Conservation (phyloP, 495 filamentous ascomycete species). For the Xeromyces bisporus region DNA sequence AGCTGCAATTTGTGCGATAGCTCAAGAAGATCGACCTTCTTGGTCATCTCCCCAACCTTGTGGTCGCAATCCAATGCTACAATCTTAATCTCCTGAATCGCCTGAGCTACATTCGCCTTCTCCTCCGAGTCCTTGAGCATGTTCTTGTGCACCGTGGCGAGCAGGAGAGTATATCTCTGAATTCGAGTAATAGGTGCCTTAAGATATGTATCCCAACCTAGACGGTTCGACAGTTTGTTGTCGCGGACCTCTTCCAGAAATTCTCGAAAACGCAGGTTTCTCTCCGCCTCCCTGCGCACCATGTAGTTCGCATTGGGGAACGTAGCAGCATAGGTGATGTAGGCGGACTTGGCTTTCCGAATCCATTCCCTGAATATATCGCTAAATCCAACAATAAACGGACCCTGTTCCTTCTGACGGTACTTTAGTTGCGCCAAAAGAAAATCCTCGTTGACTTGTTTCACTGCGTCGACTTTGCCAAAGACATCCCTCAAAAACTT, state of each 20-base stretch:
- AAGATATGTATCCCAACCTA: constrained; percentile 88
- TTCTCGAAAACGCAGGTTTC: constrained; percentile 70
- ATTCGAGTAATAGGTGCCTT: constrained; percentile 87
- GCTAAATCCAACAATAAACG: constrained; percentile 84
- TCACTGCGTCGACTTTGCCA: constrained; percentile 75
- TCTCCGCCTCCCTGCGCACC: constrained; percentile 67
- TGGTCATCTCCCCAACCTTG: constrained; percentile 84
- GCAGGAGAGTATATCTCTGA: constrained; percentile 74
- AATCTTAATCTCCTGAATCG: constrained; percentile 86
- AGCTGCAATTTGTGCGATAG: constrained; percentile 67
- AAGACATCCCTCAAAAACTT: constrained; percentile 78
- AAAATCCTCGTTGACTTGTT: constrained; percentile 83
- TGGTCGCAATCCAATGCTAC: constrained; percentile 88
- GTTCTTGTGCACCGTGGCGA: constrained; percentile 69
- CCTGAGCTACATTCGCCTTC: constrained; percentile 65
- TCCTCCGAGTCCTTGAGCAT: constrained; percentile 77
- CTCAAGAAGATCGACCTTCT: constrained; percentile 80
- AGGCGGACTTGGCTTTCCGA: constrained; percentile 72
- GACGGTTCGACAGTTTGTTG: constrained; percentile 64
- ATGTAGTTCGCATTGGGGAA: constrained; percentile 73
- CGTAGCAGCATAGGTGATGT: constrained; percentile 80
- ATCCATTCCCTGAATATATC: constrained; percentile 99
- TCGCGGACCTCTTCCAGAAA: constrained; percentile 68
- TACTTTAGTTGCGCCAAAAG: constrained; percentile 94
- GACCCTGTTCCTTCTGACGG: constrained; percentile 90